Conservation (phyloP, 768 basidiomycete species). For the Cantharellus anzutake region DNA sequence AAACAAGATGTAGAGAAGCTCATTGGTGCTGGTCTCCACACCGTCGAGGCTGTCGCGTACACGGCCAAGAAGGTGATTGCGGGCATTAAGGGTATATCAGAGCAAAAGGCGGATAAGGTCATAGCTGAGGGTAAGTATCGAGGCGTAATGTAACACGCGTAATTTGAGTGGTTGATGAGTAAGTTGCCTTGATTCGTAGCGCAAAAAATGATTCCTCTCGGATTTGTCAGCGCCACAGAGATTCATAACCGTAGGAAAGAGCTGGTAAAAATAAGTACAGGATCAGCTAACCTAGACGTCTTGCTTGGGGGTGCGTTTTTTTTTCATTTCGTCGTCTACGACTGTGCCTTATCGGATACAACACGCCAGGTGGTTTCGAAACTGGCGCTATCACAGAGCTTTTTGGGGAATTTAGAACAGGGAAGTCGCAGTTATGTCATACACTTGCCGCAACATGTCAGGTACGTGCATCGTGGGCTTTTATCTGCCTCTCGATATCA, state of each 20-base stretch:
- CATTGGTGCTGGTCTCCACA: conserved; percentile 75
- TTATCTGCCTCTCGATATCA: not conserved
- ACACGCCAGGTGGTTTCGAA: conserved; percentile 70
- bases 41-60: conserved; percentile 89
- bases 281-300: conserved; percentile 89
- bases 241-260: conserved; percentile 90
- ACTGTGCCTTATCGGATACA: not conserved
- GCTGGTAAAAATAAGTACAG: conserved; percentile 90
- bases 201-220: conserved; percentile 88
- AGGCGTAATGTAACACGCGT: not conserved
- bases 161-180: not conserved
- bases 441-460: conserved; percentile 97
- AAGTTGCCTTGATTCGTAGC: conserved; percentile 26
- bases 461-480: conserved; percentile 13
- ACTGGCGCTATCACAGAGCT: conserved; percentile 97
- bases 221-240: conserved; percentile 96
- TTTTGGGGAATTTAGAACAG: conserved; percentile 96
- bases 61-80: conserved; percentile 87
- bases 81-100: conserved; percentile 90
- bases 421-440: conserved; percentile 96
- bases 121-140: conserved; percentile 54
- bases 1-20: conserved; percentile 77
- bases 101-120: conserved; percentile 95
- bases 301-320: conserved; percentile 59
- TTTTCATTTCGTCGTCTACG: not conserved